Evolutionary conservation across 805 yeast genomes (phyloP).

Genomic region (Candida gorgasii): DNA sequence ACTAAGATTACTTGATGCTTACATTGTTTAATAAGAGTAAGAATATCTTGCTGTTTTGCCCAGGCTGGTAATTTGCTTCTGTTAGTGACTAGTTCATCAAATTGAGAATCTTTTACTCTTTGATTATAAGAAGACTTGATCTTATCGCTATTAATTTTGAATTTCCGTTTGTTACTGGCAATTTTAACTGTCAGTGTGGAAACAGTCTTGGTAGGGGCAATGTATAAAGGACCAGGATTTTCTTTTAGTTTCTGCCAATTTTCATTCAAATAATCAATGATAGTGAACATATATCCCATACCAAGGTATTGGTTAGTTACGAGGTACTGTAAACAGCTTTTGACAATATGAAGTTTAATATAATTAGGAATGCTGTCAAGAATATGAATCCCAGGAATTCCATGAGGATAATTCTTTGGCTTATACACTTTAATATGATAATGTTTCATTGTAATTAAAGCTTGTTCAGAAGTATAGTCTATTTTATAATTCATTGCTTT

Average conservation of each 20-base stretch:
- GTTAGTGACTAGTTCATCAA: conserved; percentile 34
- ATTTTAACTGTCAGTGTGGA: conserved; percentile 16
- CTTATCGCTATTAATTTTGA: conserved; percentile 11
- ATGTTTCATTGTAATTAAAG: not conserved
- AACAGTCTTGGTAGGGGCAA: conserved; percentile 4
- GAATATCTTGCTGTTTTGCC: conserved; percentile 58
- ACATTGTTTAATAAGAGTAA: conserved; percentile 49
- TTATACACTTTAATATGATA: conserved; percentile 17
- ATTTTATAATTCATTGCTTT: conserved; percentile 13
- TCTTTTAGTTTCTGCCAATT: conserved; percentile 58
- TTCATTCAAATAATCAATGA: conserved; percentile 79
- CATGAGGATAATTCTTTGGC: conserved; percentile 56
- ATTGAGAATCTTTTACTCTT: conserved; percentile 25
- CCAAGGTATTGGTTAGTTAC: conserved; percentile 54
- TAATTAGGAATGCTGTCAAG: conserved; percentile 64
- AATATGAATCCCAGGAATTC: conserved; percentile 67
- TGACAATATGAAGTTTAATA: conserved; percentile 58
- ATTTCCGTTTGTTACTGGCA: conserved; percentile 6
- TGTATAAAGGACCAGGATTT: conserved; percentile 59
- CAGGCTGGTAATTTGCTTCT: conserved; percentile 82
- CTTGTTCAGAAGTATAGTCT: conserved; percentile 1
- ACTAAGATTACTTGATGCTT: conserved; percentile 66
- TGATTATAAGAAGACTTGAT: conserved; percentile 25
- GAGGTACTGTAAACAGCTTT: conserved; percentile 47
- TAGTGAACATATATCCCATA: conserved; percentile 63